Evolutionary conservation across 2,329 filamentous ascomycete species (phyloP).

Genomic region (Talaromyces pinophilus): DNA sequence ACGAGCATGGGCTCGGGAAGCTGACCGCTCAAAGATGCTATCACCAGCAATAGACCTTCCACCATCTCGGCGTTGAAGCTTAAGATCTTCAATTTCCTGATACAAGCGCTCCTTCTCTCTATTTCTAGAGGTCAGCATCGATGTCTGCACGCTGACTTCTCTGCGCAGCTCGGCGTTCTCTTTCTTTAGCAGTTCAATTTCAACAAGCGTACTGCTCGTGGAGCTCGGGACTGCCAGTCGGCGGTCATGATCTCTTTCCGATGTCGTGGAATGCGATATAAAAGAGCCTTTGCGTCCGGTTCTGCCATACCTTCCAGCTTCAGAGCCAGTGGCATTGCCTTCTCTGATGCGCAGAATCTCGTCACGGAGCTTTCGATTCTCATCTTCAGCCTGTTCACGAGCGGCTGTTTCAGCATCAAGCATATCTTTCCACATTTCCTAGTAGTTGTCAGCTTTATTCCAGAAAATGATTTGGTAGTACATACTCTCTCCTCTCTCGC

Average conservation of each 20-base stretch:
- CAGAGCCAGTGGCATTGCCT: conserved; percentile 29
- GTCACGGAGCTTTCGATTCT: conserved; percentile 79
- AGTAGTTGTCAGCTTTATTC: conserved; percentile 25
- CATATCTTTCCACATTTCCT: conserved; percentile 93
- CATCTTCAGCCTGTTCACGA: conserved; percentile 86
- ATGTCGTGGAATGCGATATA: conserved; percentile 41
- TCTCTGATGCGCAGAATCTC: conserved; percentile 72
- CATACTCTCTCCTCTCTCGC: conserved; percentile 50
- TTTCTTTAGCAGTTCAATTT: conserved; percentile 78
- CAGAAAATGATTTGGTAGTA: conserved; percentile 20
- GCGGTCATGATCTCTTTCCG: conserved; percentile 34
- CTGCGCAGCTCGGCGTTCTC: conserved; percentile 91
- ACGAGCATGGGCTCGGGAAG: conserved; percentile 76
- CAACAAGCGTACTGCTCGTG: conserved; percentile 71
- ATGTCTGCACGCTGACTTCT: conserved; percentile 92
- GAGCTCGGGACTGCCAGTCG: conserved; percentile 56
- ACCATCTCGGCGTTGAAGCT: conserved; percentile 71
- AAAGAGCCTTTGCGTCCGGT: conserved; percentile 40
- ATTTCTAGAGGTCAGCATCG: conserved; percentile 94
- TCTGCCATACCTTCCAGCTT: conserved; percentile 35
- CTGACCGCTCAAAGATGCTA: conserved; percentile 90
- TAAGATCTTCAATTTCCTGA: conserved; percentile 95
- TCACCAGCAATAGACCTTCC: conserved; percentile 69
- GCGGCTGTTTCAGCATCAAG: conserved; percentile 87
- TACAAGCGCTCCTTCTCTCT: conserved; percentile 93